phyloP scores from a whole-genome alignment of 768 basidiomycete species.

The Rhodotorula toruloides region DNA sequence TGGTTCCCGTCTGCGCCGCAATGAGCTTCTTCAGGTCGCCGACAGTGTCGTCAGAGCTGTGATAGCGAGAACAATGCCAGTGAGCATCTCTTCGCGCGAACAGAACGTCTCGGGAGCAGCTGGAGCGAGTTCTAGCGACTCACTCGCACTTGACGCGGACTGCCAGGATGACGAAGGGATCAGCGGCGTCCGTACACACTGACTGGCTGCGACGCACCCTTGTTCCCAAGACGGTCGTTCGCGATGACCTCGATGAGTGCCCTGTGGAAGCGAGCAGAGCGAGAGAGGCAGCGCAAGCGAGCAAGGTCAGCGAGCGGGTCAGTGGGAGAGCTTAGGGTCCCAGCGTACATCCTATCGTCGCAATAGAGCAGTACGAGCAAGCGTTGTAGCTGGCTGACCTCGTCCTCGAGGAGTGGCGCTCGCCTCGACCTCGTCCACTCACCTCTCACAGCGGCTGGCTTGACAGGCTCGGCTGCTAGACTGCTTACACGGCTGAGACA shows the following conservation, averaged over 20 bases:
- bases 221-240: conserved; percentile 89
- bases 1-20: conserved; percentile 90
- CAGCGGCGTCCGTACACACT: not conserved
- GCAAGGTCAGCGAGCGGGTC: not conserved
- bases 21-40: conserved; percentile 97
- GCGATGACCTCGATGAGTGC: conserved; percentile 66
- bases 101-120: not conserved
- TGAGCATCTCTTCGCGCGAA: not conserved
- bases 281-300: not conserved
- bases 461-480: too few relatives aligned
- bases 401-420: too few relatives aligned
- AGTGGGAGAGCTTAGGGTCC: too few relatives aligned
- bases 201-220: conserved; percentile 57
- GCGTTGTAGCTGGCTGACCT: too few relatives aligned
- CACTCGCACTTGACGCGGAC: conserved; percentile 82
- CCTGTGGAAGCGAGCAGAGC: not conserved
- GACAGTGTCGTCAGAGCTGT: conserved; percentile 83
- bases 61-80: not conserved
- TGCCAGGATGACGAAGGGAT: conserved; percentile 43
- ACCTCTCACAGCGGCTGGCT: too few relatives aligned
- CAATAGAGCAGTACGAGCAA: too few relatives aligned
- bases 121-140: conserved; percentile 4
- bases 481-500: too few relatives aligned
- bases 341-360: too few relatives aligned
- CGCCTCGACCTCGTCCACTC: too few relatives aligned